Evolutionary conservation across 305 asterid genomes (phyloP).

Genomic region (Solanum hybrid): DNA sequence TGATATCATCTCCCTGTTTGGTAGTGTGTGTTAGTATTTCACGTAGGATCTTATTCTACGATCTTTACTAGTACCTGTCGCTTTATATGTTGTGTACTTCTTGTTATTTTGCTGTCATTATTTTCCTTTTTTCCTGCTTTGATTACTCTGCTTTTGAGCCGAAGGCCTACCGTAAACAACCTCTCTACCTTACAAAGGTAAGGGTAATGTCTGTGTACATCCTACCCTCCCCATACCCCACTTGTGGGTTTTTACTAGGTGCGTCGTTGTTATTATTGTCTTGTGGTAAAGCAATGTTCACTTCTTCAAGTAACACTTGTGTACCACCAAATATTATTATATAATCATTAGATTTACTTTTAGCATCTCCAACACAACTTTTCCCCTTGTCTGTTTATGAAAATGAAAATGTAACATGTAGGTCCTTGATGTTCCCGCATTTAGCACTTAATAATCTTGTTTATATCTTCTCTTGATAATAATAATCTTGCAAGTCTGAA

Average conservation of each 20-base stretch:
- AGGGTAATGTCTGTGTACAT: neutral
- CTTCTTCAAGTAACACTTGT: neutral
- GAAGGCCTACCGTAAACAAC: neutral
- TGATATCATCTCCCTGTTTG: neutral
- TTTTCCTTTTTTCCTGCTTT: neutral
- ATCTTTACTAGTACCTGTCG: neutral
- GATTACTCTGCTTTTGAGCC: neutral
- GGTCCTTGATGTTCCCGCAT: neutral
- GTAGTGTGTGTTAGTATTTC: neutral
- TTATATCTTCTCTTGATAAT: neutral
- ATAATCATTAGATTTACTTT: neutral
- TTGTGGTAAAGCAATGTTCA: neutral
- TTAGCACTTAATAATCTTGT: neutral
- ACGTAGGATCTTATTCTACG: neutral
- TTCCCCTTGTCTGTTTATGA: neutral
- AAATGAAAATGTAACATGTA: neutral
- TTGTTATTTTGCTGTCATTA: neutral
- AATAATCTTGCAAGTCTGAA: neutral
- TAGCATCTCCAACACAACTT: neutral
- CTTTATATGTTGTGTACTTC: neutral
- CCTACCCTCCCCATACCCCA: neutral
- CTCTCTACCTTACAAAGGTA: neutral
- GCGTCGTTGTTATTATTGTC: neutral
- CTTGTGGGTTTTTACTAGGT: neutral
- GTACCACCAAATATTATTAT: neutral